Base-by-base conservation (phyloP, 2,329 filamentous ascomycete species). In the Ophiosphaerella herpotricha region DNA sequence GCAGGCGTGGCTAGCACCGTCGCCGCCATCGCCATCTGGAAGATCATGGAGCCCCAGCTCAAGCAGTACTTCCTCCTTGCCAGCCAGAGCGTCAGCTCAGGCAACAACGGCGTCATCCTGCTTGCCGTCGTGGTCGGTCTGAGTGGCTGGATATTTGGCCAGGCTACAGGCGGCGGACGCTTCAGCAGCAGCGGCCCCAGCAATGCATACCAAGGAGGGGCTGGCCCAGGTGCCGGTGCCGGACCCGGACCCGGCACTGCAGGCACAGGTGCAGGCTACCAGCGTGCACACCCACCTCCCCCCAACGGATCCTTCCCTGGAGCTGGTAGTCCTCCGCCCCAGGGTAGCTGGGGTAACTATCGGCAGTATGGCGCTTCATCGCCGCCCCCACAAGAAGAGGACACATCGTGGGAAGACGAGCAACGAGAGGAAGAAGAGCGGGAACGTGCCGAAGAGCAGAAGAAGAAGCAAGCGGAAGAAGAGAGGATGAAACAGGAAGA, bases 1-100 rank as follows among this genome's bases (percentile, higher is more conserved):
- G 91, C 92, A 3, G 93, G 93, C 24, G 91, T 91, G 62, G 88
- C 86, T 35, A 87, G 85, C 52, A 91, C 90, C 2, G 76, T 96
- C 31, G 78, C 90, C 34, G 76, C 86, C 8, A 85, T 94, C 13
- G 82, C 86, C 2, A 67, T 95, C n/a, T 90, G 86, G 74, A 83
- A 87, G 54, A 84, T 83, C 53, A 79, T 93, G 60, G 83, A 88
- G 26, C 92, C 92, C 0, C 84, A 88, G 4, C 78, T 93, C 58
- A 85, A 84, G 62, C 77, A 82, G 42, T 96, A 90, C 88, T 87
- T 89, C 75, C 77, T 82, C 32, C 82, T 83, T 47, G 85, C 91
- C 41, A 85, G 86, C 33, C 82, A 89, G 42, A 72, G 74, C 55
- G 63, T 71, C 9, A 61, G 61, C 9, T 59, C 63, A 7, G 89